Conservation (phyloP, 768 basidiomycete genomes). For the Leccinum fibrillosum region DNA sequence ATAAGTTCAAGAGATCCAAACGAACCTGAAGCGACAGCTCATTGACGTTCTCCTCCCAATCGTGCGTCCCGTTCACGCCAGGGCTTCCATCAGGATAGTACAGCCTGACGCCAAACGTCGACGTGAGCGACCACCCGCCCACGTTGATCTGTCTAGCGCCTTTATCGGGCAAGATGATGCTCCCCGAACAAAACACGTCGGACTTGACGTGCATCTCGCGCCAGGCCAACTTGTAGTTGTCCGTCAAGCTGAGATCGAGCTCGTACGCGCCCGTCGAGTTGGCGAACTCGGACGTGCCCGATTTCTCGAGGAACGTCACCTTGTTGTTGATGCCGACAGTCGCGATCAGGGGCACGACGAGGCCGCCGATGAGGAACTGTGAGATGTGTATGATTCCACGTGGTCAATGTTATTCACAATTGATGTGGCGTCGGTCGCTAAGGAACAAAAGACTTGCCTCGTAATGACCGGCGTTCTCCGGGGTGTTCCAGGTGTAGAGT, state of each 20-base stretch:
- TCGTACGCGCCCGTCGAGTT: slow-evolving; percentile 82
- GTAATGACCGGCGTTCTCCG: slow-evolving; percentile 62
- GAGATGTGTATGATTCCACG: too few relatives aligned
- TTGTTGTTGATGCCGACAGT: slow-evolving; percentile 81
- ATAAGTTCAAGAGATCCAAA: background rate
- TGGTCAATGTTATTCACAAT: background rate
- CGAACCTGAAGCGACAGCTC: slow-evolving; percentile 59
- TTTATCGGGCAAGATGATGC: slow-evolving; percentile 72
- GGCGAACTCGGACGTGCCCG: slow-evolving; percentile 46
- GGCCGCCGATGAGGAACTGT: slow-evolving; percentile 50
- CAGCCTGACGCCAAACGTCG: slow-evolving; percentile 70
- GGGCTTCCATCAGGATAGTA: slow-evolving; percentile 66
- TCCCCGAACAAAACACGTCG: slow-evolving; percentile 78
- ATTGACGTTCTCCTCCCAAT: slow-evolving; percentile 73
- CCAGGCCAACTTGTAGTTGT: slow-evolving; percentile 46
- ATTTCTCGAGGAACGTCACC: slow-evolving; percentile 76
- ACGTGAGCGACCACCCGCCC: slow-evolving; percentile 61
- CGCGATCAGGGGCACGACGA: slow-evolving; percentile 70
- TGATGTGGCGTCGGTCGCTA: slow-evolving; percentile 19
- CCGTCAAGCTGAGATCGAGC: slow-evolving; percentile 57
- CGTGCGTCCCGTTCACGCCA: slow-evolving; percentile 70
- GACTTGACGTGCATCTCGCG: slow-evolving; percentile 73
- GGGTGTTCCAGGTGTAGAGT: slow-evolving; percentile 63
- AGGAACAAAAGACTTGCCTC: slow-evolving; percentile 43
- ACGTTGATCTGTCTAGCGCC: slow-evolving; percentile 39